Conservation (phyloP, 371 early-diverging fungal genomes). For the Syncephalis plumigaleata region DNA sequence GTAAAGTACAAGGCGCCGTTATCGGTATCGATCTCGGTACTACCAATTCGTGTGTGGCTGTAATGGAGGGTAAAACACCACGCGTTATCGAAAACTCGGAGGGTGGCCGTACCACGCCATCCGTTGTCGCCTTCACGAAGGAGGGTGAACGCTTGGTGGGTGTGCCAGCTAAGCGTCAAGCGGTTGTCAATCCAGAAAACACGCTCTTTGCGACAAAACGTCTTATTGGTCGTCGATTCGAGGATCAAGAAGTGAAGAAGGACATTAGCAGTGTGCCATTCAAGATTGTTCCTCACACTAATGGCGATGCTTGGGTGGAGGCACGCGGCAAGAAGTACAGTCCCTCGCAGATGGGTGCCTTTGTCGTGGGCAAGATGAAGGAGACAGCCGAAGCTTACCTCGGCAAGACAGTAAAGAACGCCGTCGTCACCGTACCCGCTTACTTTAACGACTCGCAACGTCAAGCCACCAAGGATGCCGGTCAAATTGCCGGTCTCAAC, state of each 20-base stretch:
- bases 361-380: constrained; percentile 92
- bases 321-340: constrained; percentile 82
- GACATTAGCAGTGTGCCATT: constrained; percentile 78
- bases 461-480: constrained; percentile 98
- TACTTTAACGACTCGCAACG: constrained; percentile 94
- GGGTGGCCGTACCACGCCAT: constrained; percentile 96
- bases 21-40: constrained; percentile 99
- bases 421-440: constrained; percentile 82
- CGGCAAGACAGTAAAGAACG: constrained; percentile 70
- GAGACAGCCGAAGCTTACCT: constrained; percentile 83
- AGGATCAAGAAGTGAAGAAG: constrained; percentile 68
- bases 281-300: constrained; percentile 77
- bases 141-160: constrained; percentile 91
- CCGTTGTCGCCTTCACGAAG: constrained; percentile 88
- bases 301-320: constrained; percentile 98
- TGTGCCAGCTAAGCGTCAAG: constrained; percentile 87
- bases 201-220: constrained; percentile 93
- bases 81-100: constrained; percentile 94
- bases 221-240: constrained; percentile 87
- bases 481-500: constrained; percentile 89
- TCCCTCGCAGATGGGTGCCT: constrained; percentile 90
- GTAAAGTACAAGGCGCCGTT: constrained; percentile 20
- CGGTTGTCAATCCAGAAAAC: constrained; percentile 86
- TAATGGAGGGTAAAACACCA: constrained; percentile 94
- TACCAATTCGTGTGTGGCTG: constrained; percentile 97